Base-by-base conservation (phyloP, 1,284 basidiomycete species). In the Trichosporon coremiiforme region DNA sequence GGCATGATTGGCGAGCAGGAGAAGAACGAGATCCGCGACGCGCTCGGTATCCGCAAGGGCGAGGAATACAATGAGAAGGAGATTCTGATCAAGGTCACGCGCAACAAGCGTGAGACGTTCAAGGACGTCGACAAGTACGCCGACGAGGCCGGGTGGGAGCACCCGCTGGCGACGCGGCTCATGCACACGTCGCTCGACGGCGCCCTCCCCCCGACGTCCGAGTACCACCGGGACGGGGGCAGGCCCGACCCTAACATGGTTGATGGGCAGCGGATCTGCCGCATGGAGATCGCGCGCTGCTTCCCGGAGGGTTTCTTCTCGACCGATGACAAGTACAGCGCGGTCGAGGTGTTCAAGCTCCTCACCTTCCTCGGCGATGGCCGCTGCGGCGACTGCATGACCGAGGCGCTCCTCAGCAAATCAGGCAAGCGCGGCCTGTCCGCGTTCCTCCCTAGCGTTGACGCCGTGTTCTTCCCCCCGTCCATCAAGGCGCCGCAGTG, bases 351-450 rank as follows among this genome's bases (percentile, higher is more conserved):
- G 4, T 80, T 84, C 75, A 75, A 71, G 13, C 69, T 70, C 15
- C 35, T 84, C 7, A 74, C 82, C 2, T 84, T 82, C 66, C 73
- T 70, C 9, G 63, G 77, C 47, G 76, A 76, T 22, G 25, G 0
- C 41, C 57, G 71, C 22, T 84, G 83, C 65, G 83, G 83, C 9
- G 83, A 83, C 70, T 85, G 83, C 68, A 68, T 83, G 17, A 80
- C 84, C 65, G 72, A 69, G 17, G 78, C 77, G 4, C 71, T 85
- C 15, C 65, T 83, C 22, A 69, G 68, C 13, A 70, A 74, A 8
- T 82, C 80, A 9, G 83, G 83, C 10, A 65, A 72, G 47, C 74
- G 75, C 6, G 83, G 83, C 0, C 67, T 85, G 5, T 73, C 74
- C 8, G 83, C 81, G 0, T 78, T 85, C 71, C 68, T 85, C 12